Base-by-base conservation (phyloP, 192 early-diverging fungal species). In the Jimgerdemannia lactiflua region DNA sequence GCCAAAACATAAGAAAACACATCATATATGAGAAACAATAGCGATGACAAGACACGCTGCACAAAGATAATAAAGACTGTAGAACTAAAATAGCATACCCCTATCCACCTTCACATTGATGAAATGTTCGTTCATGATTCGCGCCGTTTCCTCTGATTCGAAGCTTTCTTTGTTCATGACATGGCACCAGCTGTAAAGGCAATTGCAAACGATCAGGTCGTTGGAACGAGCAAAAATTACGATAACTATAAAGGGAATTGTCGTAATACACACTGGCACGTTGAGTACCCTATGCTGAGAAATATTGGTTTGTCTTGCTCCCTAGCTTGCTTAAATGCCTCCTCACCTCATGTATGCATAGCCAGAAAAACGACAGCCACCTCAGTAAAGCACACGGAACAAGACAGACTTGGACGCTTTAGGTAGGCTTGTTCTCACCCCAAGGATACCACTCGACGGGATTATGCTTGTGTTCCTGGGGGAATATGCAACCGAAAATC, bases 121-220 rank as follows among this genome's bases (percentile, higher is more conserved):
- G 83, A 84, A 90, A 70, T 81, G 59, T 10, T 85, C 72, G 73
- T 91, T 91, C 88, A 91, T 89, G 6, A 89, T 65, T 39, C 82
- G 63, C 2, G 90, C 90, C 42, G 85, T 79, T 39, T 67, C 71
- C 65, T 82, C 78, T 73, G 82, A 84, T 72, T 91, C 86, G 70
- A 91, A 91, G 4, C 83, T 87, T 75, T 91, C 90, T 70, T 89
- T 80, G 63, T 86, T 83, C 90, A 91, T 91, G 3, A 90, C 90
- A 80, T 91, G 90, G 78, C 87, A 89, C 87, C 86, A 86, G 65
- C 81, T 81, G 67, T 54, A 39, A 19, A 4, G 3, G 29, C 29
- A 29, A 29, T 29, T 29, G 29, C 29, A 29, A 29, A 29, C 29
- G 29, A 29, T 29, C 29, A 29, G 29, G 29, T 29, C 29, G 0